A percentile compares a stretch with the other conserved stretches of the same genome.
These are phyloP conservation scores for Hortiboletus rubellus DNA, from an alignment of 1,284 basidiomycete genomes.

Conservation along the genomic window DNA sequence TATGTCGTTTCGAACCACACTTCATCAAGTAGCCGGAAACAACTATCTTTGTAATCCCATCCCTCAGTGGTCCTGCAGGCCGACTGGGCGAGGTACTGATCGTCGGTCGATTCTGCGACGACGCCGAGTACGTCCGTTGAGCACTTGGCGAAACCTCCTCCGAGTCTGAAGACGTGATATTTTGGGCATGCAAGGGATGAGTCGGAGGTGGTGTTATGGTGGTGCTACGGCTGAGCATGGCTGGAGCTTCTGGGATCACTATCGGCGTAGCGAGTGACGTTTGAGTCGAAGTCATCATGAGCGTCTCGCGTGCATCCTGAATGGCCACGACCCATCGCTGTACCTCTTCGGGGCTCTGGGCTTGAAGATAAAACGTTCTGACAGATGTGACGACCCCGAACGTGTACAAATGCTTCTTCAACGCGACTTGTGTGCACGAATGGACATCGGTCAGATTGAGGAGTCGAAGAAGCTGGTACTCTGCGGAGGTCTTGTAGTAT, in stretches of 20 bases:
- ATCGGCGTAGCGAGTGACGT: slow-evolving; percentile 48
- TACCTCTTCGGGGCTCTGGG: slow-evolving; percentile 69
- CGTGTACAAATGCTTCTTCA: slow-evolving; percentile 89
- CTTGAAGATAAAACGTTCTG: slow-evolving; percentile 93
- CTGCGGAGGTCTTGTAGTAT: slow-evolving; percentile 95
- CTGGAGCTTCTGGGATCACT: slow-evolving; percentile 49
- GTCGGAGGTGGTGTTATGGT: slow-evolving; percentile 49
- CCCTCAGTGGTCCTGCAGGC: slow-evolving; percentile 26
- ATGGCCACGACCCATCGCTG: slow-evolving; percentile 85
- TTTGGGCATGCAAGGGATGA: slow-evolving; percentile 35
- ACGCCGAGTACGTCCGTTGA: slow-evolving; percentile 38
- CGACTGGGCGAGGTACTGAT: slow-evolving; percentile 44
- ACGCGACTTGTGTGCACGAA: slow-evolving; percentile 82
- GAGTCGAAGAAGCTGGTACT: slow-evolving; percentile 90
- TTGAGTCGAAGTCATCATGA: slow-evolving; percentile 61
- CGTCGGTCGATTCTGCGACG: slow-evolving; percentile 43
- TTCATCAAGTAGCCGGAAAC: slow-evolving; percentile 96
- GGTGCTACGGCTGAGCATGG: slow-evolving; percentile 29
- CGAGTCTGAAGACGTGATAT: slow-evolving; percentile 72
- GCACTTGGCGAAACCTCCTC: slow-evolving; percentile 60
- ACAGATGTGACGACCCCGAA: slow-evolving; percentile 92
- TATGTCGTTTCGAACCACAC: slow-evolving; percentile 88
- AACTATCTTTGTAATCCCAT: slow-evolving; percentile 72
- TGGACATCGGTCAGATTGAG: slow-evolving; percentile 90
- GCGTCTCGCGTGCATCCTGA: slow-evolving; percentile 70